Evolutionary conservation across 305 asterid species (phyloP), one percentile per base, ranked within the genome.

Genomic region (Euphrasia arctica): DNA sequence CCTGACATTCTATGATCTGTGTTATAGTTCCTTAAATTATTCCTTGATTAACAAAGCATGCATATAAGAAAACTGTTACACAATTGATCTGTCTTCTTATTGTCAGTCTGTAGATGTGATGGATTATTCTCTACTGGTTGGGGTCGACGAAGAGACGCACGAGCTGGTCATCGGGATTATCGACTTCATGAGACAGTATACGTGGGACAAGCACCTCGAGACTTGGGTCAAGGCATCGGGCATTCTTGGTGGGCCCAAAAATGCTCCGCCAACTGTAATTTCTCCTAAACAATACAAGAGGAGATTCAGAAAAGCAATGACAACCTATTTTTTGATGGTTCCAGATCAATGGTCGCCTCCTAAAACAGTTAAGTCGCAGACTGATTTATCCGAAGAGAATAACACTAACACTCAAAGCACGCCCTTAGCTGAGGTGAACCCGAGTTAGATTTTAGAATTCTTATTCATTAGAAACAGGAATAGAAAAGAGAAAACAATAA

Each of bases 131-230:
- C 70, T 88, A 58, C 82, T 85, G 43, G 96, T 88, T 42, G 96
- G 96, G 56, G 79, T 85, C 5, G 89, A 88, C 63, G 78, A 82
- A 61, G 86, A 82, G 79, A 79, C 71, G 54, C 78, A 82, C 54
- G 94, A 86, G 78, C 88, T 88, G 12, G 95, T 85, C 61, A 79
- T 86, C 54, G 96, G 96, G n/a, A 86, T 88, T 34, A 86, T 88
- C 4, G 95, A 88, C 78, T 85, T 82, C 82, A 79, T 86, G 91
- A 77, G 96, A 54, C 91, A 88, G 58, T 88, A 88, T 54, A 88
- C 95, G 27, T 85, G 93, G 95, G 96, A 85, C 78, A 86, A 85
- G 73, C 91, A 85, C 61, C 79, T 85, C 1, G 87, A 82, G 75
- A 85, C 89, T 2, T 88, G 90, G 96, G 86, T 84, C 15, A 84